phyloP scores from a whole-genome alignment of 306 rosid species.

The Luffa aegyptiaca region DNA sequence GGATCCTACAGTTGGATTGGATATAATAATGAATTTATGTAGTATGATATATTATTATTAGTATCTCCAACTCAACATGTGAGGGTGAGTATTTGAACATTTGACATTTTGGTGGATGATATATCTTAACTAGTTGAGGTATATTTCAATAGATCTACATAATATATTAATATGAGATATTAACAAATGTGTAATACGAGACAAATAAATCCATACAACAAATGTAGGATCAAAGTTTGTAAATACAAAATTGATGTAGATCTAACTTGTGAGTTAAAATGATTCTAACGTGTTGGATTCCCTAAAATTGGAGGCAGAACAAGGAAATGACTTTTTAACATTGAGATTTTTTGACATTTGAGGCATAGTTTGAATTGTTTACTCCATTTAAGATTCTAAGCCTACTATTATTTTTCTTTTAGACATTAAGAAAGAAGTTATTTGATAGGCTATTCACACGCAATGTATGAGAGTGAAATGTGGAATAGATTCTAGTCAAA shows the following conservation, averaged over 20 bases:
- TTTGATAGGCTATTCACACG: not conserved
- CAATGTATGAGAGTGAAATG: not conserved
- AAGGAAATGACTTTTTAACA: not conserved
- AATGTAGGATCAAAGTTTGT: not conserved
- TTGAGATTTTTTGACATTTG: not conserved
- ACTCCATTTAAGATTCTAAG: not conserved
- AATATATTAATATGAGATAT: no score
- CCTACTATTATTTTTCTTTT: not conserved
- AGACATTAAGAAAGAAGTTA: not conserved
- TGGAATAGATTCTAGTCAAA: not conserved
- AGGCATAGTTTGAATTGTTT: not conserved
- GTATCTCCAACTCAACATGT: no score
- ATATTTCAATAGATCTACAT: no score
- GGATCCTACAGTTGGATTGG: no score
- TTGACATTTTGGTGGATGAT: no score
- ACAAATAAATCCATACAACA: not conserved
- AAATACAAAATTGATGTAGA: not conserved
- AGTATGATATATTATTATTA: no score
- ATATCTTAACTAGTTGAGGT: no score
- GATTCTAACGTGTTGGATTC: not conserved
- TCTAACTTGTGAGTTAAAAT: not conserved
- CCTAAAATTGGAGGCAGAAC: not conserved
- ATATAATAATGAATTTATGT: no score
- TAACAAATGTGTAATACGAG: not conserved
- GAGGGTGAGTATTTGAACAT: no score